Evolutionary conservation across 2,329 filamentous ascomycete species (phyloP).

Genomic region (Lasiodiplodia gonubiensis): DNA sequence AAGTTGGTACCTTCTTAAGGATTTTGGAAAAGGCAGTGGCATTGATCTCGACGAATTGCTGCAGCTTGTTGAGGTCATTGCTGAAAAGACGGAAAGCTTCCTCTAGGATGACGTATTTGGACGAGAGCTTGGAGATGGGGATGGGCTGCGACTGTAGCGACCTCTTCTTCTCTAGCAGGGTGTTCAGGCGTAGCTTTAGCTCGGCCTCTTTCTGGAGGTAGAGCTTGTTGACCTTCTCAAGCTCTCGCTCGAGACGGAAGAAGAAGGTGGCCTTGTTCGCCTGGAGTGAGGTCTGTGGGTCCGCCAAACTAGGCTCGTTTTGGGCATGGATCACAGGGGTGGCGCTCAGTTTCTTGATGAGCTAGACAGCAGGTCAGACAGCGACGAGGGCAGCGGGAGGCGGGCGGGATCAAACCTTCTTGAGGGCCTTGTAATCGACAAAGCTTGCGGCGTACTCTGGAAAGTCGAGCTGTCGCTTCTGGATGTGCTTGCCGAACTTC

Average conservation of each 20-base stretch:
- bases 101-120: constrained; percentile 91
- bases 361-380: constrained; percentile 60
- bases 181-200: constrained; percentile 92
- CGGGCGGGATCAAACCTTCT: constrained; percentile 73
- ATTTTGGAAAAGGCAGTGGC: constrained; percentile 98
- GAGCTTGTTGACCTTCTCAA: constrained; percentile 98
- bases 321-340: constrained; percentile 84
- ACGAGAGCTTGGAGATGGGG: constrained; percentile 82
- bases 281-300: constrained; percentile 88
- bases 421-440: constrained; percentile 98
- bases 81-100: constrained; percentile 98
- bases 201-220: constrained; percentile 98
- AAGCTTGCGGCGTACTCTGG: constrained; percentile 99
- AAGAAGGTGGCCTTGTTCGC: constrained; percentile 99
- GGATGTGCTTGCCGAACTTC: constrained; percentile 99
- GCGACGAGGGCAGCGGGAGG: not conserved
- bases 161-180: constrained; percentile 92
- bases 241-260: constrained; percentile 94
- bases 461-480: constrained; percentile 98
- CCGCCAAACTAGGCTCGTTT: constrained; percentile 63
- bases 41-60: constrained; percentile 98
- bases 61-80: constrained; percentile 93
- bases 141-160: constrained; percentile 80
- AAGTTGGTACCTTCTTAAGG: constrained; percentile 76
- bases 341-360: constrained; percentile 97